phyloP scores from a whole-genome alignment of 129 eudicot species.

The Artemisia argyi region DNA sequence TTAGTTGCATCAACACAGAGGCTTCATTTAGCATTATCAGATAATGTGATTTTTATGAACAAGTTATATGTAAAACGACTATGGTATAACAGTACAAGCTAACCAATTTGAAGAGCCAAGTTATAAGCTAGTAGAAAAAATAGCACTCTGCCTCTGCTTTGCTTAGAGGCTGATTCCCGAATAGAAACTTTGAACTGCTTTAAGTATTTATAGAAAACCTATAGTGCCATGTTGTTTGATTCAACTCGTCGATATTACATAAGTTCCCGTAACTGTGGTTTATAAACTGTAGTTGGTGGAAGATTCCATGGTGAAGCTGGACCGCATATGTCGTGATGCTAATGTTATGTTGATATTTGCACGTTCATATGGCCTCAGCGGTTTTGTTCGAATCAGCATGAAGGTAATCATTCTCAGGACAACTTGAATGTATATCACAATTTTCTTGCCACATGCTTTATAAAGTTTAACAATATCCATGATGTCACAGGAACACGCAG shows the following conservation, averaged over 20 bases:
- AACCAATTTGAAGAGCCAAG: neutral
- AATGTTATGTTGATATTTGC: conserved; percentile 81
- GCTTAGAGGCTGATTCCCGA: neutral
- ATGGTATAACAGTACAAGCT: neutral
- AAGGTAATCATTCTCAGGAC: conserved; percentile 52
- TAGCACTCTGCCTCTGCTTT: neutral
- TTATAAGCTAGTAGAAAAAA: conserved; percentile 1
- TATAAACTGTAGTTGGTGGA: conserved; percentile 67
- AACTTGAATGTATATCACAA: neutral
- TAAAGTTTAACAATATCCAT: neutral
- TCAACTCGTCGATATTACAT: neutral
- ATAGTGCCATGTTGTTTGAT: neutral
- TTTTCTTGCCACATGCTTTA: neutral
- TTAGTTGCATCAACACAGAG: neutral
- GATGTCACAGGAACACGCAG: conserved; percentile 77
- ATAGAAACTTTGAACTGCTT: neutral
- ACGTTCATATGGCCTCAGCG: conserved; percentile 95
- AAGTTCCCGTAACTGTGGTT: neutral
- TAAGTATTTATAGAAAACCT: neutral
- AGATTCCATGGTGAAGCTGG: conserved; percentile 86
- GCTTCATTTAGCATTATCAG: too few species aligned
- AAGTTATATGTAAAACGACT: neutral
- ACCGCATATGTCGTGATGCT: conserved; percentile 82
- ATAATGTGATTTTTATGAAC: neutral
- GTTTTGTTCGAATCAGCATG: conserved; percentile 88